These are phyloP conservation scores for Calonectria henricotiae DNA, from an alignment of 2,329 filamentous ascomycete genomes.

Conservation along the genomic window DNA sequence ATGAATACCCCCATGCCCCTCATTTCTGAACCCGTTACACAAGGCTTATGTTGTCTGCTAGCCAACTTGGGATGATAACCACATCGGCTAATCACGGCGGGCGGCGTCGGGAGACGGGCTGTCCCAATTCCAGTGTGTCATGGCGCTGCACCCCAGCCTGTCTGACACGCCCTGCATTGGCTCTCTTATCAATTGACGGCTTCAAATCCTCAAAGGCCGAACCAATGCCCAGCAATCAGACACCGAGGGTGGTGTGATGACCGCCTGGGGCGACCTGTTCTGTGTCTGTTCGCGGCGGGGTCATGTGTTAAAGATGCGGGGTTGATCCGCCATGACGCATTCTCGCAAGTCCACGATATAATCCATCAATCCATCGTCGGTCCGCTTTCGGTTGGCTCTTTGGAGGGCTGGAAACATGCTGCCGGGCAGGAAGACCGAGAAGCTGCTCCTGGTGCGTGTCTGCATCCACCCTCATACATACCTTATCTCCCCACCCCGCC, in stretches of 20 bases:
- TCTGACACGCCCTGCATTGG: constrained; percentile 23
- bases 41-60: constrained; percentile 15
- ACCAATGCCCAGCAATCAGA: background rate
- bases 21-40: background rate
- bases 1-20: constrained; percentile 5
- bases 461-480: constrained; percentile 8
- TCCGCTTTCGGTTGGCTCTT: background rate
- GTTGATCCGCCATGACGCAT: constrained; percentile 9
- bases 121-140: constrained; percentile 10
- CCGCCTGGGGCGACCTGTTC: background rate
- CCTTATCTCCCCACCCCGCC: constrained; percentile 12
- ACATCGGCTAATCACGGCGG: constrained; percentile 17
- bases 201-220: background rate
- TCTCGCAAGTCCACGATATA: background rate
- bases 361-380: no score
- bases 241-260: constrained; percentile 11
- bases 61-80: constrained; percentile 7
- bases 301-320: constrained; percentile 14
- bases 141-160: constrained; percentile 18
- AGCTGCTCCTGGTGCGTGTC: background rate
- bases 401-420: background rate
- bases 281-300: constrained; percentile 14
- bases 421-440: background rate
- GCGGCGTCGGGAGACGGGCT: background rate
- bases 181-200: constrained; percentile 6